Evolutionary conservation across 345 rosid genomes (phyloP).

Genomic region (Melaleuca alternifolia): DNA sequence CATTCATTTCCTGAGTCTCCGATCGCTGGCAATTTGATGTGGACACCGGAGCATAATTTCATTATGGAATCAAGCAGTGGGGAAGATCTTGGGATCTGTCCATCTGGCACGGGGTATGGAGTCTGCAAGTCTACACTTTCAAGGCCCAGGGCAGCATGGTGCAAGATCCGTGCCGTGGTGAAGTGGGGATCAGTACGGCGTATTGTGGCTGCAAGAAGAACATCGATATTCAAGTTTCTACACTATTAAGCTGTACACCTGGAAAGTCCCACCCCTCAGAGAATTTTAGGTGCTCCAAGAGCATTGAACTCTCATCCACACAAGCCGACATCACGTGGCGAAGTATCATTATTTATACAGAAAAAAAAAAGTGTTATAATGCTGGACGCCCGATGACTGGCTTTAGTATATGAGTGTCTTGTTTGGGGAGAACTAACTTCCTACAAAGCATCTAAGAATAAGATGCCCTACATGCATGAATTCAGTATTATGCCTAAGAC

Average conservation of each 20-base stretch:
- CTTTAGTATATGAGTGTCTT: neutral
- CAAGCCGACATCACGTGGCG: neutral
- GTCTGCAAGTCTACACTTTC: constrained; percentile 8
- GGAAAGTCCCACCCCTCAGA: neutral
- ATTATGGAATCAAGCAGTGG: constrained; percentile 8
- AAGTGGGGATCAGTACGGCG: constrained; percentile 19
- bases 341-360: neutral
- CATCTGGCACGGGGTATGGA: neutral
- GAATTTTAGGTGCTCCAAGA: too few species aligned
- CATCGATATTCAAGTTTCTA: neutral
- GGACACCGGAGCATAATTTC: neutral
- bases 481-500: neutral
- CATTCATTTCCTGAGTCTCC: neutral
- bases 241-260: neutral
- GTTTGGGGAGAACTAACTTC: neutral
- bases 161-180: constrained; percentile 51
- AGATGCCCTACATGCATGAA: neutral
- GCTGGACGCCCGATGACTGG: neutral
- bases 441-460: neutral
- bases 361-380: neutral
- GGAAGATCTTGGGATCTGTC: constrained; percentile 3
- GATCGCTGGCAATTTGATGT: neutral
- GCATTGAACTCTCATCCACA: neutral
- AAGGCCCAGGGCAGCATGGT: constrained; percentile 49
- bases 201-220: constrained; percentile 11